These are phyloP conservation scores for Colletotrichum gigasporum DNA, from an alignment of 2,329 filamentous ascomycete genomes.

Conservation along the genomic window DNA sequence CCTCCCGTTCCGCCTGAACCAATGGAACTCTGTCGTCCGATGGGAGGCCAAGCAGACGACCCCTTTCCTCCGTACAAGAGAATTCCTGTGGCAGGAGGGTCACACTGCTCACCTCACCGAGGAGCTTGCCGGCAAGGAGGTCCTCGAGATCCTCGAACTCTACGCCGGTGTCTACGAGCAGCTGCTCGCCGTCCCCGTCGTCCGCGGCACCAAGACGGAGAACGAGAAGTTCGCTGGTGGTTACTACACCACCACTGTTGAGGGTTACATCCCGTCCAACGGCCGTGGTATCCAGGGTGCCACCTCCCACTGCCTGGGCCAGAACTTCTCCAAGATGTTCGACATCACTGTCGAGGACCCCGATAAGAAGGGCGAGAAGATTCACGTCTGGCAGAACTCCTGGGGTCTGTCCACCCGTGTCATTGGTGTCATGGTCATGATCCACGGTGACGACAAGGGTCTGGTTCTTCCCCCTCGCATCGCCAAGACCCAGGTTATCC, in stretches of 20 bases:
- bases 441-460: constrained; percentile 95
- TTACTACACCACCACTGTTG: constrained; percentile 95
- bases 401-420: constrained; percentile 98
- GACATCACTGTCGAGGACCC: constrained; percentile 97
- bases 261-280: constrained; percentile 95
- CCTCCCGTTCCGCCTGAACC: constrained; percentile 91
- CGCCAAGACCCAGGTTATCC: constrained; percentile 83
- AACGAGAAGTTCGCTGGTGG: constrained; percentile 98
- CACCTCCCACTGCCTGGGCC: constrained; percentile 92
- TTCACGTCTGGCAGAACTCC: constrained; percentile 98
- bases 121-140: constrained; percentile 82
- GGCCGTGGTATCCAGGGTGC: constrained; percentile 96
- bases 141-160: constrained; percentile 90
- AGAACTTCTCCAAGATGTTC: constrained; percentile 99
- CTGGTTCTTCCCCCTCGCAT: constrained; percentile 92
- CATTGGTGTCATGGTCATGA: constrained; percentile 99
- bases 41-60: constrained; percentile 97
- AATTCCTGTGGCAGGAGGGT: constrained; percentile 98
- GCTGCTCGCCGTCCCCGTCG: constrained; percentile 91
- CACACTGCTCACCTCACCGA: constrained; percentile 91
- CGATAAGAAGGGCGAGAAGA: constrained; percentile 77
- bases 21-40: constrained; percentile 93
- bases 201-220: constrained; percentile 93
- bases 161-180: constrained; percentile 95
- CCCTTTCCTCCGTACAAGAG: constrained; percentile 89